phyloP scores from a whole-genome alignment of 2,329 filamentous ascomycete species.

The Chrysoporthe cubensis region DNA sequence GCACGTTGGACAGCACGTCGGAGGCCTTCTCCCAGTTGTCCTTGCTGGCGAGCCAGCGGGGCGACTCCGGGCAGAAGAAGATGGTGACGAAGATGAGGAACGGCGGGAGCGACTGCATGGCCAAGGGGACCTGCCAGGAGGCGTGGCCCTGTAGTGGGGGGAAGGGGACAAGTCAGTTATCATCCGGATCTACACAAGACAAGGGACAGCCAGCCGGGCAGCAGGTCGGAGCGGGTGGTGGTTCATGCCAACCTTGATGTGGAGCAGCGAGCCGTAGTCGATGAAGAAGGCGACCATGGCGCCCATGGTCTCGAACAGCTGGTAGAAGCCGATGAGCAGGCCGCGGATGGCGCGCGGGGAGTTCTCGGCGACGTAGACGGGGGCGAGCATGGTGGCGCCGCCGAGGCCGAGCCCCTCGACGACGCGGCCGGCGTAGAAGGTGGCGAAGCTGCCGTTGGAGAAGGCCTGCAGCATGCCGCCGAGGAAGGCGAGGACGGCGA shows the following conservation, averaged over 20 bases:
- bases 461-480: slow-evolving; percentile 66
- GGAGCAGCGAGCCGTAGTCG: slow-evolving; percentile 53
- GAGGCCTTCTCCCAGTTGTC: slow-evolving; percentile 63
- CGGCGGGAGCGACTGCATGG: slow-evolving; percentile 63
- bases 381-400: slow-evolving; percentile 47
- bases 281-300: slow-evolving; percentile 52
- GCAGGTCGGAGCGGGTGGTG: no score
- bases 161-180: neutral
- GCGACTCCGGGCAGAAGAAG: slow-evolving; percentile 62
- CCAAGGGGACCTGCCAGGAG: slow-evolving; percentile 52
- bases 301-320: slow-evolving; percentile 50
- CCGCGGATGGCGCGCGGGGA: slow-evolving; percentile 49
- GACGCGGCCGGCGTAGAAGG: slow-evolving; percentile 66
- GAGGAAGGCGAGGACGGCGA: slow-evolving; percentile 57
- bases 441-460: slow-evolving; percentile 58
- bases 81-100: slow-evolving; percentile 58
- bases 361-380: slow-evolving; percentile 51
- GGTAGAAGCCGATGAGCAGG: slow-evolving; percentile 49
- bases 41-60: slow-evolving; percentile 65
- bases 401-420: slow-evolving; percentile 52
- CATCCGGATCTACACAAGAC: neutral
- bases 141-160: slow-evolving; percentile 16
- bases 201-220: no score
- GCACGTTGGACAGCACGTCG: slow-evolving; percentile 39
- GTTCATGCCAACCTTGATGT: slow-evolving; percentile 35